A percentile compares a stretch with the other conserved stretches of the same genome.
Conservation (phyloP, 352 stramenopile species). For the Blastocystis sp. region DNA sequence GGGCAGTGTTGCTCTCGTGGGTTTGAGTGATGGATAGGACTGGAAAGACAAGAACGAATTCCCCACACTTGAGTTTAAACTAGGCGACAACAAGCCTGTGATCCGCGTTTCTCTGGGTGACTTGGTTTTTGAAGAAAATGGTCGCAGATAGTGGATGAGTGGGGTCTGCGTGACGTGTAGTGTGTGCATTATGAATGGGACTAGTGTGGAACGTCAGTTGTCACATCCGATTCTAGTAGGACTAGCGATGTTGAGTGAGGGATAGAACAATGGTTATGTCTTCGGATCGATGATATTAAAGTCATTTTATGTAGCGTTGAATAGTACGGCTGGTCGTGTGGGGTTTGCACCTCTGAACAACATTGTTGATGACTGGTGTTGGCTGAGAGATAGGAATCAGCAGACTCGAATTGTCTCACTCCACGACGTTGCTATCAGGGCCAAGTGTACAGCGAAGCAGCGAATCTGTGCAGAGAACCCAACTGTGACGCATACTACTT, state of each 20-base stretch:
- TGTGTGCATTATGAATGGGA: conserved; percentile 40
- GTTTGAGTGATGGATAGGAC: not conserved
- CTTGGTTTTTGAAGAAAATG: not conserved
- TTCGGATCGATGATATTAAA: not conserved
- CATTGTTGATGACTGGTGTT: not conserved
- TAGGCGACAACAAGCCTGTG: not conserved
- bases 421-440: not conserved
- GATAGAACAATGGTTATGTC: conserved; percentile 3
- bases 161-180: not conserved
- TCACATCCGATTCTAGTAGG: not conserved
- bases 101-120: not conserved
- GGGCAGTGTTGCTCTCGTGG: not conserved
- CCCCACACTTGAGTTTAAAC: not conserved
- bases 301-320: conserved; percentile 13
- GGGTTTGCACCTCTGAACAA: not conserved
- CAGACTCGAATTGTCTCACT: not conserved
- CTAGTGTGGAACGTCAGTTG: not conserved
- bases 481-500: conserved; percentile 50
- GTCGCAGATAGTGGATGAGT: not conserved
- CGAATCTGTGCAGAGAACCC: conserved; percentile 5
- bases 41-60: not conserved
- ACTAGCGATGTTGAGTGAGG: not conserved
- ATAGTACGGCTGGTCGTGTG: not conserved
- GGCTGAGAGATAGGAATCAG: not conserved
- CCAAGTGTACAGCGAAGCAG: not conserved